phyloP scores from a whole-genome alignment of 352 stramenopile species.

The Halophytophthora polymorphica region DNA sequence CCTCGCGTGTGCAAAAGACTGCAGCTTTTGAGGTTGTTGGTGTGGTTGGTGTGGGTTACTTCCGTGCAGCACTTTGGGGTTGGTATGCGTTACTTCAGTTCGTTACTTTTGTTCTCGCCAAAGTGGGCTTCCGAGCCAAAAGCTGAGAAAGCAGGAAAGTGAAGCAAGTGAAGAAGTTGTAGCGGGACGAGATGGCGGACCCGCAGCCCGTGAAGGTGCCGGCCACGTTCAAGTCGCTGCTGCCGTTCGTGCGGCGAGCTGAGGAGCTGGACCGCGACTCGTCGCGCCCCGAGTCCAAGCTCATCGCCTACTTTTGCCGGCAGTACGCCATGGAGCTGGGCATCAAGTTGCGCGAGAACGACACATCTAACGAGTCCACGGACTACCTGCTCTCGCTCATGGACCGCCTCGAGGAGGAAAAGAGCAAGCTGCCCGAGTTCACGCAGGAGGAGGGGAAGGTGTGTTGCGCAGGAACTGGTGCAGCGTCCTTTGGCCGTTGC shows the following conservation, averaged over 20 bases:
- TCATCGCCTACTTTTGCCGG: slow-evolving; percentile 94
- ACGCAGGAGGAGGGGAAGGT: slow-evolving; percentile 90
- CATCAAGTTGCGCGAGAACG: slow-evolving; percentile 84
- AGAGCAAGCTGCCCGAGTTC: slow-evolving; percentile 87
- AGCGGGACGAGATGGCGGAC: slow-evolving; percentile 41
- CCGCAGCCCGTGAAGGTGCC: slow-evolving; percentile 79
- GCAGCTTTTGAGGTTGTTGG: too few relatives aligned
- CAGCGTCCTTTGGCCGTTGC: background rate
- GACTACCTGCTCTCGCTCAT: slow-evolving; percentile 90
- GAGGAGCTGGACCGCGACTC: slow-evolving; percentile 94
- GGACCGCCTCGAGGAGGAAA: slow-evolving; percentile 90
- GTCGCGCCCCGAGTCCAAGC: slow-evolving; percentile 87
- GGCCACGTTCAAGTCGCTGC: slow-evolving; percentile 91
- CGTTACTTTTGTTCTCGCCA: slow-evolving; percentile 20
- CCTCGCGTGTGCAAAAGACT: too few relatives aligned
- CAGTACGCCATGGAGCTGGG: slow-evolving; percentile 88
- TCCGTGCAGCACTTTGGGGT: too few relatives aligned
- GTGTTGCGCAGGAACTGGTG: slow-evolving; percentile 11
- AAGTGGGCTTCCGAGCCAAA: too few relatives aligned
- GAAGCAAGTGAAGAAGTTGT: slow-evolving; percentile 1
- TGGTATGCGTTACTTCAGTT: slow-evolving; percentile 12
- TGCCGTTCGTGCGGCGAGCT: slow-evolving; percentile 91
- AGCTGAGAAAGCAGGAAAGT: slow-evolving; percentile 5
- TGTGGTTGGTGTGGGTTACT: too few relatives aligned
- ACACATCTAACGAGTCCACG: slow-evolving; percentile 76